phyloP scores from a whole-genome alignment of 2,329 filamentous ascomycete genomes.

The Penicillium frequentans region DNA sequence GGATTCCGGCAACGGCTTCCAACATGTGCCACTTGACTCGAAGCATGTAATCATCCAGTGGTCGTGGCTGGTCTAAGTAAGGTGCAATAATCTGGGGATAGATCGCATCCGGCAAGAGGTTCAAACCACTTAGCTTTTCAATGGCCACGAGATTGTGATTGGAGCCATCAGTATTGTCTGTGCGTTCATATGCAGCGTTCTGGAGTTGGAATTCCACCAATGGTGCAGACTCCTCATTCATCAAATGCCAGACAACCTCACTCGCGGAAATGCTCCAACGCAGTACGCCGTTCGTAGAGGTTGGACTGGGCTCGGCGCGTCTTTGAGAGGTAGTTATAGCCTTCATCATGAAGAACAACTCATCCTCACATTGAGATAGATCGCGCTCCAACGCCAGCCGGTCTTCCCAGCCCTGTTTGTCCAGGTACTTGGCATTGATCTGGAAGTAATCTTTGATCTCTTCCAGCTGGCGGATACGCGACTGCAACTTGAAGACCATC shows the following conservation, averaged over 20 bases:
- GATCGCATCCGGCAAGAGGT: slow-evolving; percentile 82
- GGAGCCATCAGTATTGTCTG: slow-evolving; percentile 94
- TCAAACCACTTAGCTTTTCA: slow-evolving; percentile 82
- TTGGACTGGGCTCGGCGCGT: slow-evolving; percentile 66
- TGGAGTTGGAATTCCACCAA: slow-evolving; percentile 90
- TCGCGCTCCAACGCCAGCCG: slow-evolving; percentile 86
- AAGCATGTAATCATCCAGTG: slow-evolving; percentile 73
- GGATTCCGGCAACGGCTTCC: slow-evolving; percentile 95
- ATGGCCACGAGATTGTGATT: slow-evolving; percentile 92
- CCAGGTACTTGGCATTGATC: slow-evolving; percentile 81
- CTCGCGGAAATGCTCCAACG: slow-evolving; percentile 92
- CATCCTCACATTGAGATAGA: slow-evolving; percentile 85
- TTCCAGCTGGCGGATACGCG: slow-evolving; percentile 88
- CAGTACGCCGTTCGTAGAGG: slow-evolving; percentile 74
- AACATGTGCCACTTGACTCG: slow-evolving; percentile 97
- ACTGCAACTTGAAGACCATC: slow-evolving; percentile 87
- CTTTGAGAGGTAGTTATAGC: slow-evolving; percentile 95
- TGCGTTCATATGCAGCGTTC: slow-evolving; percentile 89
- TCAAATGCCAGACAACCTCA: slow-evolving; percentile 96
- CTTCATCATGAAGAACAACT: slow-evolving; percentile 99
- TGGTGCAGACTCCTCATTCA: slow-evolving; percentile 81
- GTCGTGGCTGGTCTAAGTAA: slow-evolving; percentile 69
- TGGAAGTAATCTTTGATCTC: slow-evolving; percentile 98
- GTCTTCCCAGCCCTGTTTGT: slow-evolving; percentile 89
- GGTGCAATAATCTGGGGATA: slow-evolving; percentile 96